Conservation (phyloP, 2,329 filamentous ascomycete species). For the Pseudocercospora pini-densiflorae region DNA sequence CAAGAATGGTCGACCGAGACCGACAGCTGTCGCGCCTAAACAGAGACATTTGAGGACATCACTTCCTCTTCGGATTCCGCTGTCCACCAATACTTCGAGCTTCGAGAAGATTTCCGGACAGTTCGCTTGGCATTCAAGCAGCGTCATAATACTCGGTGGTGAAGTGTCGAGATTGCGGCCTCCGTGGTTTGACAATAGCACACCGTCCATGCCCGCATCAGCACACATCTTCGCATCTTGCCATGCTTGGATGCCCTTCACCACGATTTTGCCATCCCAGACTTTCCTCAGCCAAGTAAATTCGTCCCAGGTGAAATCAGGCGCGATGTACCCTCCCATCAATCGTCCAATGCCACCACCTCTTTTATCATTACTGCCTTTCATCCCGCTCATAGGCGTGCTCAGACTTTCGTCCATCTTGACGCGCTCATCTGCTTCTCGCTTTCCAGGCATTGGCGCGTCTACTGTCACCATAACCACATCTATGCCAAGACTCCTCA, state of each 20-base stretch:
- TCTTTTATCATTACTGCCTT: slow-evolving; percentile 56
- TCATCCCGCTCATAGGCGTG: slow-evolving; percentile 57
- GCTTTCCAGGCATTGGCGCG: slow-evolving; percentile 61
- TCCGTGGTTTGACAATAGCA: slow-evolving; percentile 58
- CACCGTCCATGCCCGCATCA: slow-evolving; percentile 49
- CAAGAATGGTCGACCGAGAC: slow-evolving; percentile 65
- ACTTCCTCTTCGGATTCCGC: slow-evolving; percentile 66
- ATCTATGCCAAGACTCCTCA: slow-evolving; percentile 53
- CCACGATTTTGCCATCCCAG: slow-evolving; percentile 49
- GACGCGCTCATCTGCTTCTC: slow-evolving; percentile 53
- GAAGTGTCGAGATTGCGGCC: slow-evolving; percentile 53
- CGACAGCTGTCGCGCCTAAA: slow-evolving; percentile 65
- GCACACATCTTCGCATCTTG: slow-evolving; percentile 50
- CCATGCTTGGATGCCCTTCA: slow-evolving; percentile 48
- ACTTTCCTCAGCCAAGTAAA: slow-evolving; percentile 48
- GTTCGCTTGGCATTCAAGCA: slow-evolving; percentile 66
- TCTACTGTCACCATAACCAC: slow-evolving; percentile 65
- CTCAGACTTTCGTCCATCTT: slow-evolving; percentile 53
- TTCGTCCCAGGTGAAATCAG: slow-evolving; percentile 58
- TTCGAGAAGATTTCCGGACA: slow-evolving; percentile 64
- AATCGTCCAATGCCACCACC: slow-evolving; percentile 61
- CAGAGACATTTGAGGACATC: slow-evolving; percentile 71
- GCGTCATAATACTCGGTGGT: slow-evolving; percentile 60
- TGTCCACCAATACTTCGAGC: slow-evolving; percentile 68
- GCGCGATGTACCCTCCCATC: slow-evolving; percentile 63